A percentile compares a stretch with the other conserved stretches of the same genome.
Conservation (phyloP, 352 stramenopile species). For the Globisporangium abappressorium region DNA sequence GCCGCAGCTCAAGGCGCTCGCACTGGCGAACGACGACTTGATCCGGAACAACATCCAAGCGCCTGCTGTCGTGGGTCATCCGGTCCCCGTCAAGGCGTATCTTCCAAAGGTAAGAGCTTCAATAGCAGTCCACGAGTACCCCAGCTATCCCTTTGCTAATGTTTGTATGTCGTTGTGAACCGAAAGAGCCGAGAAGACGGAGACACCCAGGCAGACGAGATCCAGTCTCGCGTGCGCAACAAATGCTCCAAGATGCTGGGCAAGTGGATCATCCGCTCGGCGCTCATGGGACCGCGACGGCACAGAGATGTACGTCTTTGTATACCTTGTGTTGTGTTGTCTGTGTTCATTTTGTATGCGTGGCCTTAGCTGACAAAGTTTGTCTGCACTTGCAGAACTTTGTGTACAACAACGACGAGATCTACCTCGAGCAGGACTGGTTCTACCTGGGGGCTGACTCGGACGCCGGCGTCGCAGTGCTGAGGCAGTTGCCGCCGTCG, state of each 20-base stretch:
- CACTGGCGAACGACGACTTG: conserved; percentile 40
- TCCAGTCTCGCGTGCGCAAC: conserved; percentile 76
- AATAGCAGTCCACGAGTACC: too few species aligned
- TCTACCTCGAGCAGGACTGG: conserved; percentile 83
- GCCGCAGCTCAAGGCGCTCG: conserved; percentile 63
- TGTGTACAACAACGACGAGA: conserved; percentile 82
- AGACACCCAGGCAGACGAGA: conserved; percentile 74
- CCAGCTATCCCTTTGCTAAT: not conserved
- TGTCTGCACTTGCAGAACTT: conserved; percentile 38
- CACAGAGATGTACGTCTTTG: conserved; percentile 44
- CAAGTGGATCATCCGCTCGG: conserved; percentile 77
- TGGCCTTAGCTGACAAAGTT: not conserved
- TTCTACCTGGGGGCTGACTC: conserved; percentile 77
- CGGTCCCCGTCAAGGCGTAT: conserved; percentile 61
- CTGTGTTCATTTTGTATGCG: not conserved
- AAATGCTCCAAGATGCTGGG: conserved; percentile 72
- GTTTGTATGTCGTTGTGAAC: not conserved
- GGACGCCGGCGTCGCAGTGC: conserved; percentile 54
- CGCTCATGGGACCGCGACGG: conserved; percentile 35
- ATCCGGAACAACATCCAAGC: conserved; percentile 50
- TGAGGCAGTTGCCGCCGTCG: conserved; percentile 52
- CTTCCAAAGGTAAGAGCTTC: conserved; percentile 50
- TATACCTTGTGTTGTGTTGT: not conserved
- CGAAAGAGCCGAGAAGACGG: conserved; percentile 58
- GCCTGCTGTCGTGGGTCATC: conserved; percentile 48